Conservation (phyloP, 176 grass and related monocot species). For the Bothriochloa decipiens region DNA sequence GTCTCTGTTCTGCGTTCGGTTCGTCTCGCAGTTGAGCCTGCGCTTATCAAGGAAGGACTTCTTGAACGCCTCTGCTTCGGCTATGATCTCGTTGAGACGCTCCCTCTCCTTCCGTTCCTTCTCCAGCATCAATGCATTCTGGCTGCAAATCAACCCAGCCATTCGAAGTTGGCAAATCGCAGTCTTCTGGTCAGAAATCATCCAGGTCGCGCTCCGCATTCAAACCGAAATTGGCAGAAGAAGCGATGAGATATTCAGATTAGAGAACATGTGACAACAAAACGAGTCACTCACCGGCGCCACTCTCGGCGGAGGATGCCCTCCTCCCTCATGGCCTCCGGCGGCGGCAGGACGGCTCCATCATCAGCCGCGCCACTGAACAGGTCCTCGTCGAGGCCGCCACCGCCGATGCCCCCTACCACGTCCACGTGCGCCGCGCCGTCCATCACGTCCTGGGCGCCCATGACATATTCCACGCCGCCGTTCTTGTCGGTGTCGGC, state of each 20-base stretch:
- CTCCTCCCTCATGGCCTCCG: constrained; percentile 63
- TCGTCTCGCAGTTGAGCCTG: constrained; percentile 52
- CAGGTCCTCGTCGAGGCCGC: constrained; percentile 37
- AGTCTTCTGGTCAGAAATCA: background rate
- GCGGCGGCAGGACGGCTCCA: constrained; percentile 60
- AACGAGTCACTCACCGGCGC: constrained; percentile 56
- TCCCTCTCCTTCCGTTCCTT: constrained; percentile 78
- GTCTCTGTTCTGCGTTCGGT: constrained; percentile 59
- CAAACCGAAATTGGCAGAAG: no score
- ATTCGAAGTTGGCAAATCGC: background rate
- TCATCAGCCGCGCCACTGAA: constrained; percentile 39
- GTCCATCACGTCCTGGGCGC: constrained; percentile 43
- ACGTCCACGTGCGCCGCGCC: constrained; percentile 28
- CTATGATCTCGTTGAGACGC: constrained; percentile 54
- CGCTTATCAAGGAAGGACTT: constrained; percentile 66
- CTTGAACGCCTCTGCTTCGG: constrained; percentile 73
- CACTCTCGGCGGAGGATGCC: constrained; percentile 66
- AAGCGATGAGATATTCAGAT: background rate
- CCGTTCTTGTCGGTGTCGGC: constrained; percentile 24
- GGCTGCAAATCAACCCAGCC: constrained; percentile 28
- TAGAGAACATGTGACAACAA: background rate
- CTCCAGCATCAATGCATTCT: constrained; percentile 63
- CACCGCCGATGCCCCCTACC: background rate
- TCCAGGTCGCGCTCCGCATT: no score
- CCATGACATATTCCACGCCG: constrained; percentile 29